Conservation (phyloP, 768 basidiomycete species). For the Pisolithus orientalis region DNA sequence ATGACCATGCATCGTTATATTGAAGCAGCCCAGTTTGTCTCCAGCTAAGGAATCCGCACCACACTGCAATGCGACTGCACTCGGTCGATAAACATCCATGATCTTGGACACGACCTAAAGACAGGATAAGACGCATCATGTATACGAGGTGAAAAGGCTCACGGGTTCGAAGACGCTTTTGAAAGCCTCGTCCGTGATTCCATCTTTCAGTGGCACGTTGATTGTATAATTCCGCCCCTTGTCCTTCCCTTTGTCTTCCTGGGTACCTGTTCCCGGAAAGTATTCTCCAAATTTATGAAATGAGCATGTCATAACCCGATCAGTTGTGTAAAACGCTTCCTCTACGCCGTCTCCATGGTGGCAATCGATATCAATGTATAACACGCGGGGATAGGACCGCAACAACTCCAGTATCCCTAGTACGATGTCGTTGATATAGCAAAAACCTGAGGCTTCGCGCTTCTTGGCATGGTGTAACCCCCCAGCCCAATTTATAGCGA, state of each 20-base stretch:
- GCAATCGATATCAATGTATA: conserved; percentile 97
- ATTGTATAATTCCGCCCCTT: conserved; percentile 84
- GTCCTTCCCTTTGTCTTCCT: conserved; percentile 79
- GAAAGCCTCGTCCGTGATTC: conserved; percentile 87
- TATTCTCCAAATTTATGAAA: conserved; percentile 95
- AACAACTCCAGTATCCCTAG: conserved; percentile 90
- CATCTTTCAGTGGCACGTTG: conserved; percentile 92
- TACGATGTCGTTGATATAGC: conserved; percentile 98
- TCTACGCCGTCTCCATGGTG: conserved; percentile 99
- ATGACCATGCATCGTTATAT: conserved; percentile 93
- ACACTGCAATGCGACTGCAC: conserved; percentile 88
- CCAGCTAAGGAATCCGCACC: conserved; percentile 94
- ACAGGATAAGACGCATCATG: not conserved
- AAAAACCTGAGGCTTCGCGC: conserved; percentile 95
- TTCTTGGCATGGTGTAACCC: conserved; percentile 99
- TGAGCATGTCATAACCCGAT: conserved; percentile 94
- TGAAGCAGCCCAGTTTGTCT: conserved; percentile 95
- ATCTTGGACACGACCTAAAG: conserved; percentile 73
- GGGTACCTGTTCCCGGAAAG: conserved; percentile 73
- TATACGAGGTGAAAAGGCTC: conserved; percentile 23
- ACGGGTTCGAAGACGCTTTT: conserved; percentile 89
- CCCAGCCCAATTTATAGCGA: conserved; percentile 95
- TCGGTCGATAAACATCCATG: conserved; percentile 82
- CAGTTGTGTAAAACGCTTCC: conserved; percentile 96
- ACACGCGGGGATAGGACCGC: conserved; percentile 76